phyloP scores from a whole-genome alignment of 106 monocot species.

The Alisma plantagoaquatica region DNA sequence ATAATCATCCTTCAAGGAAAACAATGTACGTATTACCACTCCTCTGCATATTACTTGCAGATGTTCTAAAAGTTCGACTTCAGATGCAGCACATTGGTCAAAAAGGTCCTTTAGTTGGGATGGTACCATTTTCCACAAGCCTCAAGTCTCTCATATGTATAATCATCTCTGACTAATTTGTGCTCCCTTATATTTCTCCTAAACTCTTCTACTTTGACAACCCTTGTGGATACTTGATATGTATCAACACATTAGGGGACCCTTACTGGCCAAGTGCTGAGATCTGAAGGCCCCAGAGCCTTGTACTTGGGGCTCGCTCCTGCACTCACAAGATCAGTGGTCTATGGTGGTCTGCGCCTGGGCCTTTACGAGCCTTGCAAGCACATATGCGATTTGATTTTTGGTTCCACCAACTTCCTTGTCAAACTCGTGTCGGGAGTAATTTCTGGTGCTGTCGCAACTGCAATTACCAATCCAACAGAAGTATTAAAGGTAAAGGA shows the following conservation, averaged over 20 bases:
- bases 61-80: conserved; percentile 94
- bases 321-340: conserved; percentile 67
- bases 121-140: conserved; percentile 39
- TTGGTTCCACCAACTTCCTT: conserved; percentile 75
- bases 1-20: too few species aligned
- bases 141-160: neutral
- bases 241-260: conserved; percentile 32
- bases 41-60: conserved; percentile 30
- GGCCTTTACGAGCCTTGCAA: conserved; percentile 93
- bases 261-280: conserved; percentile 39
- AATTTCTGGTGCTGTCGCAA: conserved; percentile 79
- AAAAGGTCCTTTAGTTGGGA: conserved; percentile 68
- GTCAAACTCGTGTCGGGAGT: conserved; percentile 85
- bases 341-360: conserved; percentile 89
- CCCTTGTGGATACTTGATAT: neutral
- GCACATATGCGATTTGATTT: conserved; percentile 37
- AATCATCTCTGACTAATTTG: too few species aligned
- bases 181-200: neutral
- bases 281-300: conserved; percentile 59
- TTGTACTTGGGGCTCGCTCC: conserved; percentile 75
- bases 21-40: too few species aligned
- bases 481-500: conserved; percentile 78
- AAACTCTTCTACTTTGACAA: neutral
- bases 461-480: conserved; percentile 78
- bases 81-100: conserved; percentile 94